A percentile compares a stretch with the other conserved stretches of the same genome.
Evolutionary conservation across 768 basidiomycete species (phyloP).

Genomic region (Phlebiopsis flavidoalba): DNA sequence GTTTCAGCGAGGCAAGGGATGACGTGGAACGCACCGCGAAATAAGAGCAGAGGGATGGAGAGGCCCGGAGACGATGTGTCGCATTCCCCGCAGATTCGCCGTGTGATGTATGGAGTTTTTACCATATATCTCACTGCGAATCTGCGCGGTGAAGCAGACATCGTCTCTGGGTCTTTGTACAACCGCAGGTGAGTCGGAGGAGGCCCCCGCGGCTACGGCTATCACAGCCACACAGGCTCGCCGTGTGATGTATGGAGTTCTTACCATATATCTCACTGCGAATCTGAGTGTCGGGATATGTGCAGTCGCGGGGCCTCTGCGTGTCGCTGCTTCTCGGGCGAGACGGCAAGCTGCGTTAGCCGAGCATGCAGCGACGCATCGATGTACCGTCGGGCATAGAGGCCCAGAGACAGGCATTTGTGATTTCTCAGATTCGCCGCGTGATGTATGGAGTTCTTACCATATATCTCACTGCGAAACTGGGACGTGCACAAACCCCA

Average conservation of each 20-base stretch:
- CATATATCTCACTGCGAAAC: background rate
- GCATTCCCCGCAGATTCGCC: background rate
- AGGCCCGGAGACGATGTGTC: background rate
- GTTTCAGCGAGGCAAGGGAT: too few relatives aligned
- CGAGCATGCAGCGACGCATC: too few relatives aligned
- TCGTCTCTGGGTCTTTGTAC: too few relatives aligned
- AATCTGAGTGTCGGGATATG: background rate
- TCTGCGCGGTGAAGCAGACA: background rate
- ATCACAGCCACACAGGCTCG: background rate
- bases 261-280: background rate
- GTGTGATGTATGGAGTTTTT: background rate
- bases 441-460: background rate
- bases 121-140: background rate
- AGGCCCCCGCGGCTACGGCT: background rate
- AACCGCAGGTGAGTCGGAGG: too few relatives aligned
- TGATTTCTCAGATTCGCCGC: background rate
- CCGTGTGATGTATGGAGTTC: background rate
- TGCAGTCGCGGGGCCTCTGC: too few relatives aligned
- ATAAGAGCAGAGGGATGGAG: too few relatives aligned
- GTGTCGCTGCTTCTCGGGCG: too few relatives aligned
- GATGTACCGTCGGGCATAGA: too few relatives aligned
- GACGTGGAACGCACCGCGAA: too few relatives aligned
- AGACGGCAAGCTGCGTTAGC: too few relatives aligned
- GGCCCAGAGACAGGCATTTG: background rate
- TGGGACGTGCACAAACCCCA: background rate